These are phyloP conservation scores for Lecanicillium sp. DNA, from an alignment of 2,329 filamentous ascomycete genomes.

Conservation along the genomic window DNA sequence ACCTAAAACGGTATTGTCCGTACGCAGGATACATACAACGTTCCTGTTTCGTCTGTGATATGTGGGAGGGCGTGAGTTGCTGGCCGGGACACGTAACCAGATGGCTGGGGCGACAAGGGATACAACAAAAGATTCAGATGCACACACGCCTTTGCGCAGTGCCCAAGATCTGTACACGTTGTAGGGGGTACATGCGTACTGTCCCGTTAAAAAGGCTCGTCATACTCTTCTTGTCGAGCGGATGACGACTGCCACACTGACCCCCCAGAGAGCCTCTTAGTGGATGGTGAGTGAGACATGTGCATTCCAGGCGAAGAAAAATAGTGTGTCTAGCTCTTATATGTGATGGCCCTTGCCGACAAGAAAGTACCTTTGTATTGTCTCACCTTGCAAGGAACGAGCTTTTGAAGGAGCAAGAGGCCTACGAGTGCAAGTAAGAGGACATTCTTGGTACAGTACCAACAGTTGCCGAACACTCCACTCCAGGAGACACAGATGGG, in stretches of 20 bases:
- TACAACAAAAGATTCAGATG: not conserved
- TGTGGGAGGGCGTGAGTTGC: too few species aligned
- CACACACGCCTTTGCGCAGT: not conserved
- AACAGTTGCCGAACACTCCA: too few species aligned
- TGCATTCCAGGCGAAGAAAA: conserved; percentile 6
- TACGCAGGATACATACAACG: too few species aligned
- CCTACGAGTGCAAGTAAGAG: not conserved
- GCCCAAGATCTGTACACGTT: not conserved
- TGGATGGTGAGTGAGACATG: conserved; percentile 8
- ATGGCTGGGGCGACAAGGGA: too few species aligned
- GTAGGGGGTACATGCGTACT: conserved; percentile 2
- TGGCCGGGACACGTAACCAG: too few species aligned
- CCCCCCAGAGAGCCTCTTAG: conserved; percentile 1
- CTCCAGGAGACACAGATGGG: too few species aligned
- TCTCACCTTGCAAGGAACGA: not conserved
- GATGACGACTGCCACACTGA: conserved; percentile 5
- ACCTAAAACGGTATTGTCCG: too few species aligned
- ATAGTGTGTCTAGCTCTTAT: conserved; percentile 1
- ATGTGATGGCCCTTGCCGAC: conserved; percentile 5
- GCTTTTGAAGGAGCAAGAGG: not conserved
- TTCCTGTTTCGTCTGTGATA: too few species aligned
- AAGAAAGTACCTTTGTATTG: conserved; percentile 9
- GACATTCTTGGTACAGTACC: too few species aligned
- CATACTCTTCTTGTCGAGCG: not conserved
- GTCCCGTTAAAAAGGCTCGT: not conserved